These are phyloP conservation scores for Pyricularia sp. DNA, from an alignment of 2,329 filamentous ascomycete genomes.

Conservation along the genomic window DNA sequence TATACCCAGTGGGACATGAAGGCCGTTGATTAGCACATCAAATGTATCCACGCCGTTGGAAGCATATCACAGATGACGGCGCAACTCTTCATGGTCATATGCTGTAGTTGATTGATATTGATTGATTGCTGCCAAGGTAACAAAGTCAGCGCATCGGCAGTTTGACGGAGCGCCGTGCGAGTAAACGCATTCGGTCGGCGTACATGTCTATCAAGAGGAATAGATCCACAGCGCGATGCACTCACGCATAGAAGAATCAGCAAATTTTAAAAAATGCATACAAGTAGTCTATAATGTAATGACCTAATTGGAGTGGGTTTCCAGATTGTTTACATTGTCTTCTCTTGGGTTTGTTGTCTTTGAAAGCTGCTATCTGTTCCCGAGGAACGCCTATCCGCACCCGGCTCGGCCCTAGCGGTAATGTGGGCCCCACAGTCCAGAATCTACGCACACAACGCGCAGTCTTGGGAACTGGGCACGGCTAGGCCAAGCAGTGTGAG, in stretches of 20 bases:
- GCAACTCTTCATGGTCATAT: not conserved
- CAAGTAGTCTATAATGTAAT: not conserved
- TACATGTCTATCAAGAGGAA: not conserved
- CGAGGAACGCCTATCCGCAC: not conserved
- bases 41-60: not conserved
- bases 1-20: not conserved
- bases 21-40: not conserved
- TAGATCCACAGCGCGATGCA: not conserved
- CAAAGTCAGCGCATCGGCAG: not conserved
- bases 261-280: not conserved
- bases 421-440: not conserved
- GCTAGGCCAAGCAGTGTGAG: not conserved
- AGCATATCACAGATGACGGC: not conserved
- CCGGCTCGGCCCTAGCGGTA: not conserved
- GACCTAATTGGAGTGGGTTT: not conserved
- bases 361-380: not conserved
- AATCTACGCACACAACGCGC: not conserved
- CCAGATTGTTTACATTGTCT: not conserved
- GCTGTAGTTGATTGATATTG: not conserved
- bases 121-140: not conserved
- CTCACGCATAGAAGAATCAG: not conserved
- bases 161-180: not conserved
- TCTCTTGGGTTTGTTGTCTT: not conserved
- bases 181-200: not conserved
- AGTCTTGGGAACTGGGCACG: not conserved